Conservation (phyloP, 257 asterid genomes). For the Voacanga thouarsii region DNA sequence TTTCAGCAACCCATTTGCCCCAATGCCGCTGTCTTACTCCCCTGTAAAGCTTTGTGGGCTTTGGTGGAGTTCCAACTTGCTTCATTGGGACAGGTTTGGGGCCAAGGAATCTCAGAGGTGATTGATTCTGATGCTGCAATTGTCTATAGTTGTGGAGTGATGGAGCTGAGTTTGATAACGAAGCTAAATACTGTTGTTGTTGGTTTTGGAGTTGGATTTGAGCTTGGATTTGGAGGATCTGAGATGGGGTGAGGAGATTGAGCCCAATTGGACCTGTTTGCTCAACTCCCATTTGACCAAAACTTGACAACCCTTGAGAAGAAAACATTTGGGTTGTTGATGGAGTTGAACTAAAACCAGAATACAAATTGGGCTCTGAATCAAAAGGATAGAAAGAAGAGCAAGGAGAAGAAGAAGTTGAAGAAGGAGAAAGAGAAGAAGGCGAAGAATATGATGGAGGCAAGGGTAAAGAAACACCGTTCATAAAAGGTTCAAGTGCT, state of each 20-base stretch:
- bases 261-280: slow-evolving; percentile 48
- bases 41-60: slow-evolving; percentile 71
- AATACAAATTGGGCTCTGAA: slow-evolving; percentile 37
- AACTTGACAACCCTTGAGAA: slow-evolving; percentile 47
- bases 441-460: slow-evolving; percentile 18
- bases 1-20: slow-evolving; percentile 98
- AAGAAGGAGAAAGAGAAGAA: slow-evolving; percentile 17
- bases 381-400: slow-evolving; percentile 9
- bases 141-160: slow-evolving; percentile 18
- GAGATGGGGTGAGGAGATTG: slow-evolving; percentile 59
- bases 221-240: slow-evolving; percentile 65
- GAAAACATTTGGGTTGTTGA: slow-evolving; percentile 54
- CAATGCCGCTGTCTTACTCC: slow-evolving; percentile 92
- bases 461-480: slow-evolving; percentile 35
- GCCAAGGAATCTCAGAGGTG: slow-evolving; percentile 39
- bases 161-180: slow-evolving; percentile 16
- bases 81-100: slow-evolving; percentile 67
- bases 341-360: slow-evolving; percentile 37
- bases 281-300: slow-evolving; percentile 36
- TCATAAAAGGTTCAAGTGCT: slow-evolving; percentile 90
- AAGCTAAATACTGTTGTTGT: slow-evolving; percentile 25
- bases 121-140: slow-evolving; percentile 20
- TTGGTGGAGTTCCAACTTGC: slow-evolving; percentile 40
- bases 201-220: slow-evolving; percentile 62
- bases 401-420: slow-evolving; percentile 22